Percentiles rank a stretch among this genome's conserved stretches.
phyloP scores from a whole-genome alignment of 495 filamentous ascomycete genomes.

The Neurospora sp. region DNA sequence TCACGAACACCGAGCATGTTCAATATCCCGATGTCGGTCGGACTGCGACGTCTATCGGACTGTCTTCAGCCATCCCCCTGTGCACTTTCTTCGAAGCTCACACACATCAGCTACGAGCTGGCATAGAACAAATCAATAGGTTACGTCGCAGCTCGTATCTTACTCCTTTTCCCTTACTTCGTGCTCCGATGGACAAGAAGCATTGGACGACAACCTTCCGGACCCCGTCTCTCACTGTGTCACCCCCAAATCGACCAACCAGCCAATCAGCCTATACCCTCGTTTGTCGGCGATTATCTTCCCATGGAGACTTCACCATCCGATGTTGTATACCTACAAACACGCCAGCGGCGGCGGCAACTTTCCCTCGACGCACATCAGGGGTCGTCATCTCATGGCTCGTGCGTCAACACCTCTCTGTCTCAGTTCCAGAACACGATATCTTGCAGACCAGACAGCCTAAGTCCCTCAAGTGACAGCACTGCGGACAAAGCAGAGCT shows the following conservation, averaged over 20 bases:
- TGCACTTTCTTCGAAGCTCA: neutral
- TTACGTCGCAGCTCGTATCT: conserved; percentile 22
- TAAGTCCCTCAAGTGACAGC: neutral
- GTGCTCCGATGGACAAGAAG: neutral
- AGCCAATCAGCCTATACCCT: neutral
- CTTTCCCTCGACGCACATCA: neutral
- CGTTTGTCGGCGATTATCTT: neutral
- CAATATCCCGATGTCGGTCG: neutral
- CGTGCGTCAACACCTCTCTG: neutral
- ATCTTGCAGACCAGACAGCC: neutral
- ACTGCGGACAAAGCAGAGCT: neutral
- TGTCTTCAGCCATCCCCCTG: neutral
- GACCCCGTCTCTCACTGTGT: neutral
- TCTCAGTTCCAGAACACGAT: neutral
- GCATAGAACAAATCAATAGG: neutral
- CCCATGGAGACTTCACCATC: neutral
- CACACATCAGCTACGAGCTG: neutral
- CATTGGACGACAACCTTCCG: neutral
- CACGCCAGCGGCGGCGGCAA: neutral
- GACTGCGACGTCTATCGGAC: neutral
- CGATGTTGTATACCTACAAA: neutral
- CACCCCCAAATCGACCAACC: neutral
- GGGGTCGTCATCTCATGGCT: neutral
- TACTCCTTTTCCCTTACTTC: neutral
- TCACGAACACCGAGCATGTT: neutral